These are phyloP conservation scores for Choiromyces venosus DNA, from an alignment of 495 filamentous ascomycete genomes.

Conservation along the genomic window DNA sequence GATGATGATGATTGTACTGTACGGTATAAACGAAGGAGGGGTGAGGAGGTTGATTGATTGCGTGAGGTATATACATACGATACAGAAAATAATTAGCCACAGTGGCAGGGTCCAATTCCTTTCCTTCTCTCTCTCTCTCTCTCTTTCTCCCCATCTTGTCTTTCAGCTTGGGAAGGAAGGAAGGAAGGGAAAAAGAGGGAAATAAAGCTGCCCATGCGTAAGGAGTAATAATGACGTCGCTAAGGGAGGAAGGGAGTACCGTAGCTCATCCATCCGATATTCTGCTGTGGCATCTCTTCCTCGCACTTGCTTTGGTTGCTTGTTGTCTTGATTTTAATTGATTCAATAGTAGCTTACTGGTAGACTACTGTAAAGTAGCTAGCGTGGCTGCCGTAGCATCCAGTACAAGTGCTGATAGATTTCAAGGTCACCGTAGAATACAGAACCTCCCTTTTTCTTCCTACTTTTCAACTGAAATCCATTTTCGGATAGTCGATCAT, in stretches of 20 bases:
- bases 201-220: slow-evolving; percentile 11
- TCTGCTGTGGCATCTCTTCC: not conserved
- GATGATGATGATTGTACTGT: not conserved
- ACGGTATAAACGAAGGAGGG: not conserved
- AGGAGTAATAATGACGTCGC: slow-evolving; percentile 34
- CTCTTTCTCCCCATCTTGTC: not conserved
- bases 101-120: not conserved
- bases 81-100: not conserved
- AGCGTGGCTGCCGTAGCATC: not conserved
- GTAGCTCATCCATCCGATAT: not conserved
- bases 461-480: too few relatives aligned
- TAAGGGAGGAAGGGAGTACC: not conserved
- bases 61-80: too few relatives aligned
- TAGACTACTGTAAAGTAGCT: not conserved
- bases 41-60: not conserved
- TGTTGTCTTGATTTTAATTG: not conserved
- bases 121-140: not conserved
- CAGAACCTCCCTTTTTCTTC: not conserved
- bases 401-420: not conserved
- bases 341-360: not conserved
- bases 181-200: not conserved
- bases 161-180: not conserved
- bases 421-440: not conserved
- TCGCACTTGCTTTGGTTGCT: not conserved
- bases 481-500: slow-evolving; percentile 51